Evolutionary conservation across 352 stramenopile species (phyloP), one percentile per base, ranked within the genome.

Genomic region (Pythium guiyangense): DNA sequence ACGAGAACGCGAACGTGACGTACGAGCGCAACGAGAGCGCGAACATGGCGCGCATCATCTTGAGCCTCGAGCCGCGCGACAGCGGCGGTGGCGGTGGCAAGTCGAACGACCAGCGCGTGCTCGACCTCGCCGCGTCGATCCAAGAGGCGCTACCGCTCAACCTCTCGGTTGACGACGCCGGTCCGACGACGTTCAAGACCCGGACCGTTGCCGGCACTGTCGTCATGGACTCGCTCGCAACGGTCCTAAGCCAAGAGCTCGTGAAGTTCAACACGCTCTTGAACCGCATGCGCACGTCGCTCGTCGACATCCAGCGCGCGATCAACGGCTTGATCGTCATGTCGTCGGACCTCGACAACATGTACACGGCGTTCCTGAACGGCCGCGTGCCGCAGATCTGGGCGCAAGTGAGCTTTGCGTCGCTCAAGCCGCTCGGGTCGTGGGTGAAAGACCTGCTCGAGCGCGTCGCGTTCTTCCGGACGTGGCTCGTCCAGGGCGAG

Each of bases 1-100:
- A 98, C 68, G 88, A 97, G 66, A 98, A 98, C 61, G 94, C 94
- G 29, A 97, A 98, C 66, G 84, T 94, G 25, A 97, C 91, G 10
- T 98, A 96, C 67, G 94, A 98, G 49, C 83, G 84, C 52, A 93
- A 94, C 54, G 92, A 98, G 64, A 96, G 83, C 35, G 64, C 78
- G 29, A 84, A 77, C 29, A 96, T 98, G 71, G 86, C 96, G 52
- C 67, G 82, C 4, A 85, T 96, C 40, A 91, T 97, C 35, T 57
- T 98, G 14, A 87, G 70, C 51, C 77, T 98, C 3, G 92, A 98
- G 70, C 93, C 93, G 1, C 80, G 92, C 0, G 80, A 96, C 34
- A 71, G 70, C 37, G 63, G 63, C 26, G 77, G 78, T 4, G 78
- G 77, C 10, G 48, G 48, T 9, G 48, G 82, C 1, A 72, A 80